A percentile compares a stretch with the other conserved stretches of the same genome.
phyloP scores from a whole-genome alignment of 148 eudicot species.

The Linanthus parryae region DNA sequence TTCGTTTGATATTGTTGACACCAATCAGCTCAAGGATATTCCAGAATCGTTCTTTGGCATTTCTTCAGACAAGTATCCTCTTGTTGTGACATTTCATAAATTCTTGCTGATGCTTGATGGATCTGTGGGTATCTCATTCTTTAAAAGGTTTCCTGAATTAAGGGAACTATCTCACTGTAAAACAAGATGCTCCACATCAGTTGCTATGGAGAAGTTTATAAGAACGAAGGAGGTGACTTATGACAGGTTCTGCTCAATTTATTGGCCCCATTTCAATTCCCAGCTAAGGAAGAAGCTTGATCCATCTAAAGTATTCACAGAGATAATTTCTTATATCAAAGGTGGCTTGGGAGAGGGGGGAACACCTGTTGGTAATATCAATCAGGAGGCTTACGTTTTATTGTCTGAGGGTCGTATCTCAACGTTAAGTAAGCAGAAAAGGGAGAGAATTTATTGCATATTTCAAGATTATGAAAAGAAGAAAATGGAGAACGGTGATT shows the following conservation, averaged over 20 bases:
- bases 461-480: slow-evolving; percentile 57
- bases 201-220: slow-evolving; percentile 31
- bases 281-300: slow-evolving; percentile 57
- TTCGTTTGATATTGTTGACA: slow-evolving; percentile 27
- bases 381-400: slow-evolving; percentile 33
- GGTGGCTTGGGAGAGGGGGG: slow-evolving; percentile 44
- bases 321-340: slow-evolving; percentile 72
- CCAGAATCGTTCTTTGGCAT: slow-evolving; percentile 61
- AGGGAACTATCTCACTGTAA: slow-evolving; percentile 14
- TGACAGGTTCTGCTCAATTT: slow-evolving; percentile 43
- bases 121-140: slow-evolving; percentile 52
- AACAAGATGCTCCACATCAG: slow-evolving; percentile 23
- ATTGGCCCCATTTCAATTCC: slow-evolving; percentile 64
- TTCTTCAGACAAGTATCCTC: slow-evolving; percentile 42
- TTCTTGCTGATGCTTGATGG: slow-evolving; percentile 81
- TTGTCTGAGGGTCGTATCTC: slow-evolving; percentile 46
- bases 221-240: slow-evolving; percentile 53
- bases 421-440: slow-evolving; percentile 28
- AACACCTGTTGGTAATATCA: slow-evolving; percentile 27
- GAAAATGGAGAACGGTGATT: slow-evolving; percentile 51
- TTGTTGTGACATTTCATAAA: slow-evolving; percentile 65
- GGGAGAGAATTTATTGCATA: slow-evolving; percentile 47
- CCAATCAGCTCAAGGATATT: slow-evolving; percentile 34
- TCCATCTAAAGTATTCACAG: slow-evolving; percentile 63
- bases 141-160: slow-evolving; percentile 35